A percentile compares a stretch with the other conserved stretches of the same genome.
phyloP scores from a whole-genome alignment of 768 basidiomycete species.

The Daedaleopsis sinensis region DNA sequence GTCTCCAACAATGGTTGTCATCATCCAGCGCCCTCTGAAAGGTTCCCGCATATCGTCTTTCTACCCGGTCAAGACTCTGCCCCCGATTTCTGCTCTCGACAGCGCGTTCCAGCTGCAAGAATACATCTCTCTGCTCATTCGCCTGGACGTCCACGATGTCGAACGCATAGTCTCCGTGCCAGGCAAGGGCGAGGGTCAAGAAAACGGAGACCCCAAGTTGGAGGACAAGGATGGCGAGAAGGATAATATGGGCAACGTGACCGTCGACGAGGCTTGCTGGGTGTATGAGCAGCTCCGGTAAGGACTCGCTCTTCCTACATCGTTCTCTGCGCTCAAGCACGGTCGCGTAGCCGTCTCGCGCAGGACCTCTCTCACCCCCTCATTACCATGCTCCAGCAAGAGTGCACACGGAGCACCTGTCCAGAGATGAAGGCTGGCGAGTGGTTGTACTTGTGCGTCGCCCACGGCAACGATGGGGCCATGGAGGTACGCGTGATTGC shows the following conservation, averaged over 20 bases:
- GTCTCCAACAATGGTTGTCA: slow-evolving; percentile 13
- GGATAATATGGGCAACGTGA: slow-evolving; percentile 47
- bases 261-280: slow-evolving; percentile 85
- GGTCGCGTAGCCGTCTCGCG: slow-evolving; percentile 67
- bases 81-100: slow-evolving; percentile 73
- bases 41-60: slow-evolving; percentile 81
- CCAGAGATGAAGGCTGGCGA: slow-evolving; percentile 99
- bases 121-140: slow-evolving; percentile 87
- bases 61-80: slow-evolving; percentile 74
- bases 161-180: slow-evolving; percentile 80
- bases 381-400: slow-evolving; percentile 82
- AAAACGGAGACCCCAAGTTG: slow-evolving; percentile 15
- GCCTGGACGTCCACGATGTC: slow-evolving; percentile 87
- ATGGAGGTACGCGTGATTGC: slow-evolving; percentile 65
- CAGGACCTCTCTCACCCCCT: slow-evolving; percentile 87
- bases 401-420: slow-evolving; percentile 85
- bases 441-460: slow-evolving; percentile 96
- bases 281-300: slow-evolving; percentile 71
- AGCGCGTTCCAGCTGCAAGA: slow-evolving; percentile 96
- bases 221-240: slow-evolving; percentile 33
- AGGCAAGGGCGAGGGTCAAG: slow-evolving; percentile 42
- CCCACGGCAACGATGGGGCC: slow-evolving; percentile 85
- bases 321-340: neutral
- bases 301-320: slow-evolving; percentile 15
- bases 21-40: slow-evolving; percentile 68